Percentiles rank a stretch among this genome's conserved stretches.
Evolutionary conservation across 306 rosid species (phyloP).

Genomic region (Vachellia collinsii): DNA sequence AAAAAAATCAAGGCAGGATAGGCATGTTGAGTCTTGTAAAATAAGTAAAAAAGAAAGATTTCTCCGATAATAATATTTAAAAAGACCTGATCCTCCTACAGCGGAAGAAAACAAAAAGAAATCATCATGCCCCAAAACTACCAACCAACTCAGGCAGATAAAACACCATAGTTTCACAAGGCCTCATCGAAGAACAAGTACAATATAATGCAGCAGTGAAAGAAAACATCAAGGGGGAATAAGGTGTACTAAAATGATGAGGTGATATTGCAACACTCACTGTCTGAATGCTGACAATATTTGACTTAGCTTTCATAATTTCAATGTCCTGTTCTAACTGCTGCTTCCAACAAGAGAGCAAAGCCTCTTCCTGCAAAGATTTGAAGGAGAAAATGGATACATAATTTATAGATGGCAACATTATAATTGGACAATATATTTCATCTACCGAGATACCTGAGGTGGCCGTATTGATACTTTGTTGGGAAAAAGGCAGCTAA

Average conservation of each 20-base stretch:
- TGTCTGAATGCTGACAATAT: conserved; percentile 61
- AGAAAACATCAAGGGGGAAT: conserved; percentile 3
- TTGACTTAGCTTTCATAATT: conserved; percentile 87
- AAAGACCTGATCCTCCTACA: conserved; percentile 13
- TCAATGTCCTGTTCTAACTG: conserved; percentile 84
- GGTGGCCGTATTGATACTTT: conserved; percentile 86
- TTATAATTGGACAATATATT: conserved; percentile 2
- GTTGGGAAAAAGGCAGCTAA: conserved; percentile 86
- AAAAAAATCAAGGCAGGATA: not conserved
- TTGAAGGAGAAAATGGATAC: conserved; percentile 20
- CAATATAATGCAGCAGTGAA: not conserved
- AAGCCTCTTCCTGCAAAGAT: conserved; percentile 67
- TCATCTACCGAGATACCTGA: conserved; percentile 60
- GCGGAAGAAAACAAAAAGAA: not conserved
- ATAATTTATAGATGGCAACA: conserved; percentile 31
- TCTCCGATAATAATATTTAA: not conserved
- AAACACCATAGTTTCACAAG: not conserved
- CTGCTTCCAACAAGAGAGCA: conserved; percentile 88
- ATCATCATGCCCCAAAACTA: conserved; percentile 12
- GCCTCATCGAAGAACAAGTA: conserved; percentile 20
- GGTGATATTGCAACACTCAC: conserved; percentile 57
- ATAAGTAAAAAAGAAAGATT: not conserved
- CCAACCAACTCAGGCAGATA: not conserved
- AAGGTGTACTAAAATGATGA: conserved; percentile 8
- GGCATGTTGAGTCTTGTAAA: not conserved